Conservation (phyloP, 2,329 filamentous ascomycete genomes). For the Sporothrix protearum region DNA sequence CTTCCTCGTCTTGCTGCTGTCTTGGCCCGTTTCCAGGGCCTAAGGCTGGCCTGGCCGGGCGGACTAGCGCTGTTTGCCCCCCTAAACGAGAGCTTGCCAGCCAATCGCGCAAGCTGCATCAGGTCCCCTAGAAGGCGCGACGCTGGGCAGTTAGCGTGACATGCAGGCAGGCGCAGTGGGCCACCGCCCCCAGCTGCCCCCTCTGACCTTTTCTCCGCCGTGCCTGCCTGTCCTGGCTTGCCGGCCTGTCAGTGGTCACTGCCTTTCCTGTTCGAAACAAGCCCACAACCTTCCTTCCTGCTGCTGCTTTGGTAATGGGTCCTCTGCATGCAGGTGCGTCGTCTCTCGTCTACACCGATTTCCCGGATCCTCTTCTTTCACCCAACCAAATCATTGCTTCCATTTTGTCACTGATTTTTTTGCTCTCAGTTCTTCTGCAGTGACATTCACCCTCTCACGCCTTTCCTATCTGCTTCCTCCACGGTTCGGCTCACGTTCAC, state of each 20-base stretch:
- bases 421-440: neutral
- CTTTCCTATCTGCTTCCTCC: neutral
- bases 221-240: slow-evolving; percentile 10
- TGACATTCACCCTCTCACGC: neutral
- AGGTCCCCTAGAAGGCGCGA: neutral
- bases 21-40: neutral
- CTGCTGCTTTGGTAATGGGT: slow-evolving; percentile 15
- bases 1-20: neutral
- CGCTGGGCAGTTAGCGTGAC: slow-evolving; percentile 6
- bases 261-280: neutral
- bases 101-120: slow-evolving; percentile 14
- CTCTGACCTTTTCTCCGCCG: neutral
- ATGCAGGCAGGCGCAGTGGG: neutral
- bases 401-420: neutral
- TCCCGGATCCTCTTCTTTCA: neutral
- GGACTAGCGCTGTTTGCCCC: neutral
- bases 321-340: slow-evolving; percentile 12
- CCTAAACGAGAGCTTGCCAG: neutral
- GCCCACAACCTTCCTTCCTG: neutral
- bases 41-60: neutral
- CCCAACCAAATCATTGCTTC: slow-evolving; percentile 6
- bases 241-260: slow-evolving; percentile 13
- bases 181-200: slow-evolving; percentile 3
- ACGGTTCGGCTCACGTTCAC: neutral
- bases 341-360: slow-evolving; percentile 19